Percentiles rank a stretch among this genome's conserved stretches.
Evolutionary conservation across 805 yeast genomes (phyloP).

Genomic region (Torulaspora maleeae): DNA sequence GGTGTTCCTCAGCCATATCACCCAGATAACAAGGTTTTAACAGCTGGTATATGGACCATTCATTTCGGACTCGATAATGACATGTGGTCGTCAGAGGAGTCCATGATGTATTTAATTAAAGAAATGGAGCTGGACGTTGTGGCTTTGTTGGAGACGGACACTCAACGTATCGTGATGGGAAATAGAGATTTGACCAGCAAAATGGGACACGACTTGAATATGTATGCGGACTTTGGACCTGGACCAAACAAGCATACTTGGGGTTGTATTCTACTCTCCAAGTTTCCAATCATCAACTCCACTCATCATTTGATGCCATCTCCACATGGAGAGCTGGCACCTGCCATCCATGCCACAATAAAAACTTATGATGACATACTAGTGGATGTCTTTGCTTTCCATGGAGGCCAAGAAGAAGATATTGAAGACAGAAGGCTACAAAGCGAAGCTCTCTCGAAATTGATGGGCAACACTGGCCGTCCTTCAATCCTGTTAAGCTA

Average conservation of each 20-base stretch:
- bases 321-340: constrained; percentile 97
- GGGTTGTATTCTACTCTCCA: constrained; percentile 91
- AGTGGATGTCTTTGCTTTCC: constrained; percentile 94
- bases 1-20: constrained; percentile 62
- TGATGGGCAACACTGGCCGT: constrained; percentile 76
- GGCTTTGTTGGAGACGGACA: constrained; percentile 88
- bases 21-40: constrained; percentile 63
- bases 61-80: constrained; percentile 97
- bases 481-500: constrained; percentile 89
- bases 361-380: constrained; percentile 74
- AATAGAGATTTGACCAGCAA: constrained; percentile 90
- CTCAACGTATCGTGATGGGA: constrained; percentile 91
- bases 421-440: constrained; percentile 88
- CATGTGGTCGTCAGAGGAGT: constrained; percentile 93
- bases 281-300: constrained; percentile 88
- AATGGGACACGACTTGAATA: constrained; percentile 85
- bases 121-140: constrained; percentile 89
- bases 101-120: constrained; percentile 76
- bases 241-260: constrained; percentile 98
- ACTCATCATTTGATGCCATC: constrained; percentile 90
- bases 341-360: constrained; percentile 94
- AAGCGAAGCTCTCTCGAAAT: constrained; percentile 63
- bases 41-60: constrained; percentile 97
- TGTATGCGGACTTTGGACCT: constrained; percentile 96
- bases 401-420: constrained; percentile 97